phyloP scores from a whole-genome alignment of 1,139 yeast genomes.

The Blastobotrys raffinosifermentans region DNA sequence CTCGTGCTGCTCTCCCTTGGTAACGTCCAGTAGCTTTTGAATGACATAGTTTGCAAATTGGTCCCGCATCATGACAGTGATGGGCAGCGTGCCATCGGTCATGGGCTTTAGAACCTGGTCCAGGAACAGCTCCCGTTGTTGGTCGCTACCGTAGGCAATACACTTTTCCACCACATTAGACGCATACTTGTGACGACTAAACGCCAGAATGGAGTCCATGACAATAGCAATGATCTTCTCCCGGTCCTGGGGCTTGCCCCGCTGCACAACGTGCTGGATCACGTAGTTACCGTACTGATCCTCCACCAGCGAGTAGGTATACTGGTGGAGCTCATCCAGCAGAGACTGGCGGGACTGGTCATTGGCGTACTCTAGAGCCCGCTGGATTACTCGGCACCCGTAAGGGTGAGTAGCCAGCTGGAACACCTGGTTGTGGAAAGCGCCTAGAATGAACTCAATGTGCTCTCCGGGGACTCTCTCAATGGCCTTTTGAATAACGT shows the following conservation, averaged over 20 bases:
- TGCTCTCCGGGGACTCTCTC: slow-evolving; percentile 74
- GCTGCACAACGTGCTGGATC: slow-evolving; percentile 88
- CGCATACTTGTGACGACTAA: slow-evolving; percentile 94
- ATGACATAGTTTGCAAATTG: slow-evolving; percentile 97
- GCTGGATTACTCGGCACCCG: slow-evolving; percentile 95
- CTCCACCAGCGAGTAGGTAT: slow-evolving; percentile 72
- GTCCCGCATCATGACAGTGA: slow-evolving; percentile 82
- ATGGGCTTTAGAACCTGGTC: slow-evolving; percentile 54
- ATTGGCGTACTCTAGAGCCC: slow-evolving; percentile 70
- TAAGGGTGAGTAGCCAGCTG: slow-evolving; percentile 92
- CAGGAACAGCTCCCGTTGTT: slow-evolving; percentile 59
- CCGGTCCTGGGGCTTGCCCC: slow-evolving; percentile 55
- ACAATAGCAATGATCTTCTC: slow-evolving; percentile 46
- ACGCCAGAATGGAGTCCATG: slow-evolving; percentile 58
- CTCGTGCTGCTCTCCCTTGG: slow-evolving; percentile 54
- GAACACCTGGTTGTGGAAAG: slow-evolving; percentile 73
- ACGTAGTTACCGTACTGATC: slow-evolving; percentile 98
- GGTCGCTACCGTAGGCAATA: slow-evolving; percentile 61
- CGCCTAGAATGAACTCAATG: slow-evolving; percentile 65
- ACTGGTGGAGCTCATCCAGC: slow-evolving; percentile 64
- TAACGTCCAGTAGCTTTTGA: slow-evolving; percentile 84
- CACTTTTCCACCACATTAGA: slow-evolving; percentile 96
- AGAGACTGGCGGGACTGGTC: slow-evolving; percentile 54
- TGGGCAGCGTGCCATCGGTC: slow-evolving; percentile 34
- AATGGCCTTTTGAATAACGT: slow-evolving; percentile 91